Conservation (phyloP, 2,329 filamentous ascomycete species). For the Sarocladium strictum region DNA sequence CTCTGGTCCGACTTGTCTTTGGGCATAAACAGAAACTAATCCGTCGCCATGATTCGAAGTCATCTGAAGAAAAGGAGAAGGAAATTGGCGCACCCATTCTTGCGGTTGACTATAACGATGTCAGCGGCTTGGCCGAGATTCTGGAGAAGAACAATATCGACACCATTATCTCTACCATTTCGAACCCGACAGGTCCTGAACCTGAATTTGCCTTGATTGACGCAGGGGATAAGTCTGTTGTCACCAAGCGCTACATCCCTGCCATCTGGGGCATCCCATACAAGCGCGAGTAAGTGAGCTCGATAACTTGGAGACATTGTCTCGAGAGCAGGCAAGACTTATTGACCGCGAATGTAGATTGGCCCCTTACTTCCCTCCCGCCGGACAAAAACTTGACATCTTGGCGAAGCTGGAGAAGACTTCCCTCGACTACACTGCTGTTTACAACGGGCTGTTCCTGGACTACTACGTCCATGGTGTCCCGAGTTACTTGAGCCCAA, state of each 20-base stretch:
- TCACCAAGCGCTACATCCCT: conserved; percentile 34
- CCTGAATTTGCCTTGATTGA: conserved; percentile 36
- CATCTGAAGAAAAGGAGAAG: conserved; percentile 12
- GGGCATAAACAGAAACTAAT: too few species aligned
- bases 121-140: conserved; percentile 15
- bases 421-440: conserved; percentile 1
- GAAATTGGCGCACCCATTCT: conserved; percentile 20
- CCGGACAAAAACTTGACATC: neutral
- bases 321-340: neutral
- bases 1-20: neutral
- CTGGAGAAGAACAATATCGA: conserved; percentile 32
- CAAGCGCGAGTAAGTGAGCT: neutral
- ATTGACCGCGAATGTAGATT: neutral
- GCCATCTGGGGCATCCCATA: conserved; percentile 33
- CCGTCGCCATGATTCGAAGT: too few species aligned
- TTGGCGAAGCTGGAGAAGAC: neutral
- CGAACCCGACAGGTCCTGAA: conserved; percentile 22
- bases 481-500: conserved; percentile 29
- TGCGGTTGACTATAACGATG: conserved; percentile 21
- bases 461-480: conserved; percentile 36
- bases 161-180: conserved; percentile 37
- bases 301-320: too few species aligned
- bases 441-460: conserved; percentile 35
- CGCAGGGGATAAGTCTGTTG: conserved; percentile 31
- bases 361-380: neutral